phyloP scores from a whole-genome alignment of 352 stramenopile genomes.

The Globisporangium megalacanthum region DNA sequence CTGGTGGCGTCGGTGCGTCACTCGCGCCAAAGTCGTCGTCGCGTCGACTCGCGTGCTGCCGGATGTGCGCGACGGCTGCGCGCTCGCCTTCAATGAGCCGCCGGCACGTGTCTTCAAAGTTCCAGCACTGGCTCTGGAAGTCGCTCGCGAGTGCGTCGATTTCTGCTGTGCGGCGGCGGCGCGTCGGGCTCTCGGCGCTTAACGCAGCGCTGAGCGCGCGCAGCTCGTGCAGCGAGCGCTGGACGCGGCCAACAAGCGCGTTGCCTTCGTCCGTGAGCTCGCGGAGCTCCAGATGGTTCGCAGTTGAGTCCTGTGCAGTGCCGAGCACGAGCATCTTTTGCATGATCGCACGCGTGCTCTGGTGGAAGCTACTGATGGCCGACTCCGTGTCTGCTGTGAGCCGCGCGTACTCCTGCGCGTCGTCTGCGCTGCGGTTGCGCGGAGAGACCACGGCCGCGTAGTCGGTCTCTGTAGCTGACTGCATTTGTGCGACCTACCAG shows the following conservation, averaged over 20 bases:
- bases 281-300: slow-evolving; percentile 58
- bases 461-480: slow-evolving; percentile 2
- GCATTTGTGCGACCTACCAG: not conserved
- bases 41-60: slow-evolving; percentile 36
- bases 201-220: slow-evolving; percentile 17
- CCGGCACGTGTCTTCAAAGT: slow-evolving; percentile 51
- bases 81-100: slow-evolving; percentile 41
- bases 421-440: slow-evolving; percentile 19
- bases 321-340: slow-evolving; percentile 65
- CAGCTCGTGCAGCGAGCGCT: slow-evolving; percentile 46
- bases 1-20: slow-evolving; percentile 15
- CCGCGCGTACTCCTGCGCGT: slow-evolving; percentile 44
- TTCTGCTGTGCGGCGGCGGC: slow-evolving; percentile 34
- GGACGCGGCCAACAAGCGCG: slow-evolving; percentile 53
- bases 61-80: slow-evolving; percentile 41
- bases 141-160: slow-evolving; percentile 50
- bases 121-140: slow-evolving; percentile 60
- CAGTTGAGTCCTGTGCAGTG: slow-evolving; percentile 45
- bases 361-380: slow-evolving; percentile 53
- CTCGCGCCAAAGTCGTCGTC: slow-evolving; percentile 18
- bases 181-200: too few relatives aligned
- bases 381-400: slow-evolving; percentile 56
- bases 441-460: slow-evolving; percentile 52
- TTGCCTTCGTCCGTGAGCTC: slow-evolving; percentile 56
- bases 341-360: slow-evolving; percentile 46